These are phyloP conservation scores for Xylariales sp. DNA, from an alignment of 2,329 filamentous ascomycete genomes.

Conservation along the genomic window DNA sequence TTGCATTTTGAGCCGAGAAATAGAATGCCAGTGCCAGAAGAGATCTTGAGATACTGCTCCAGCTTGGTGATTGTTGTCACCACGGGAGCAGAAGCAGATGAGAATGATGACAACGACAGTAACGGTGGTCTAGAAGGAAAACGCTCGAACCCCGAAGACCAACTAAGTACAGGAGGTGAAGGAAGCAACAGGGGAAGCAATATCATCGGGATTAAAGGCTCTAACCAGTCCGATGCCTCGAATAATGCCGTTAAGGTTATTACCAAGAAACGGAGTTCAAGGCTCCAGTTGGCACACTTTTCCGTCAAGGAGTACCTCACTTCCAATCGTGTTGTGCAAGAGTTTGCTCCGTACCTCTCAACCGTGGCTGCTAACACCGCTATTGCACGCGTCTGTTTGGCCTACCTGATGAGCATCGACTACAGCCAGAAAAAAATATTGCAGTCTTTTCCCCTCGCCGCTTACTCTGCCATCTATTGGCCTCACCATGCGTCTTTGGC, in stretches of 20 bases:
- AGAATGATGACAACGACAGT: background rate
- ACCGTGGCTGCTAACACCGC: conserved; percentile 8
- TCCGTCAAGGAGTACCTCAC: conserved; percentile 24
- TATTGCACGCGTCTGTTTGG: conserved; percentile 17
- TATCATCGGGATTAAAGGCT: no score
- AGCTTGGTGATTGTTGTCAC: conserved; percentile 16
- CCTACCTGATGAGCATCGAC: conserved; percentile 15
- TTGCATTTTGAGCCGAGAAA: conserved; percentile 20
- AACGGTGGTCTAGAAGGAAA: no score
- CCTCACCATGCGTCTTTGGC: conserved; percentile 10
- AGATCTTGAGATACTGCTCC: conserved; percentile 19
- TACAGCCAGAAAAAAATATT: conserved; percentile 1
- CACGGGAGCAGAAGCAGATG: background rate
- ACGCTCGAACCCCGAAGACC: no score
- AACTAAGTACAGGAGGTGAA: no score
- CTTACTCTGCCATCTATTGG: conserved; percentile 19
- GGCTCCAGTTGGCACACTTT: conserved; percentile 23
- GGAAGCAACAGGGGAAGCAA: no score
- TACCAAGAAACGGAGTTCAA: no score
- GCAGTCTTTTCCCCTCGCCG: conserved; percentile 10
- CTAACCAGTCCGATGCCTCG: no score
- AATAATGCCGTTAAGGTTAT: no score
- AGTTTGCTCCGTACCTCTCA: conserved; percentile 7
- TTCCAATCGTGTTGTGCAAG: conserved; percentile 13
- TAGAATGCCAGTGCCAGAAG: conserved; percentile 17